Evolutionary conservation across 2,329 filamentous ascomycete genomes (phyloP).

Genomic region (Aspergillus sergii): DNA sequence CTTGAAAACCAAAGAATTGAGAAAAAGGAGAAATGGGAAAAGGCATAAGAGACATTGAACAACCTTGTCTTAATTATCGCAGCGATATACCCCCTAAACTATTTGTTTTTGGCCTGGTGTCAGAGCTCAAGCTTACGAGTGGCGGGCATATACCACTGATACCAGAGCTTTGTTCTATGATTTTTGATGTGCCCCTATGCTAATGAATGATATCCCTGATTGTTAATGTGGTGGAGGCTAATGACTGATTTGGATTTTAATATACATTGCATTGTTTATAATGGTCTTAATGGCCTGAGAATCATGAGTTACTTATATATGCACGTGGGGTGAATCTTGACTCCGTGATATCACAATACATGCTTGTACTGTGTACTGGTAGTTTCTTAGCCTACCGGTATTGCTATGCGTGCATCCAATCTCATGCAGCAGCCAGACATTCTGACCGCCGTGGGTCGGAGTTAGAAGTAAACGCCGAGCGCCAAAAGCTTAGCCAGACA

Average conservation of each 20-base stretch:
- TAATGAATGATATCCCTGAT: constrained; percentile 22
- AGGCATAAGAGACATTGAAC: background rate
- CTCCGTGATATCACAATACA: too few species aligned
- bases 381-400: too few species aligned
- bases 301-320: background rate
- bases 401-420: too few species aligned
- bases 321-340: background rate
- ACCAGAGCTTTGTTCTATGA: constrained; percentile 12
- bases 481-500: background rate
- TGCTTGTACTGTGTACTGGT: background rate
- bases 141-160: constrained; percentile 16
- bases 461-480: background rate
- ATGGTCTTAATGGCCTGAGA: background rate
- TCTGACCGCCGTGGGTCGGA: too few species aligned
- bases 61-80: constrained; percentile 15
- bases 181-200: constrained; percentile 11
- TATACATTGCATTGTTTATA: background rate
- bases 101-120: constrained; percentile 20
- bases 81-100: constrained; percentile 29
- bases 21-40: constrained; percentile 2
- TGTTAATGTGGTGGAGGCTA: constrained; percentile 20
- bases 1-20: background rate
- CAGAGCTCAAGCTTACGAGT: constrained; percentile 9
- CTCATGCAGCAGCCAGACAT: too few species aligned
- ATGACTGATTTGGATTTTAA: background rate